Evolutionary conservation across 2,329 filamentous ascomycete species (phyloP), one percentile per base, ranked within the genome.

Genomic region (Colletotrichum cuscutae): DNA sequence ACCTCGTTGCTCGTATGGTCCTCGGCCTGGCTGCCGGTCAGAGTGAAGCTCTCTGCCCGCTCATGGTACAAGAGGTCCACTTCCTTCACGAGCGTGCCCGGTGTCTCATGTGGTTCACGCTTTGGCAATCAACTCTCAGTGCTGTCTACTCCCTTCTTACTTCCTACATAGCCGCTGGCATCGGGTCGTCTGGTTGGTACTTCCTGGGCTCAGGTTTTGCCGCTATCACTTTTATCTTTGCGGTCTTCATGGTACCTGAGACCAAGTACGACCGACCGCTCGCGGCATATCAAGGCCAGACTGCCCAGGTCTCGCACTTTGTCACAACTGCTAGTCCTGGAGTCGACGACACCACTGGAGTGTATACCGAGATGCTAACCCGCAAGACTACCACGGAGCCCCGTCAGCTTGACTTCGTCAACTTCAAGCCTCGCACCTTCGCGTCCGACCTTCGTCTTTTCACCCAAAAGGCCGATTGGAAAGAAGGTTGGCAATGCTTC

Each of bases 171-270:
- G 83, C 84, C 3, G 81, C 76, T 0, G 81, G 79, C 0, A 83
- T 86, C 7, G 83, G 82, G 0, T 80, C 83, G 0, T 72, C 78
- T 3, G 82, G 84, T 57, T 86, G 85, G 85, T 86, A 86, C 56
- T 79, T 80, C 1, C 77, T 86, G 5, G 84, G 83, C 1, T 81
- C 79, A 4, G 79, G 79, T 1, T 73, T 86, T 1, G 75, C 78
- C 1, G 83, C 77, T 4, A 71, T 80, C 0, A 78, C 81, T 5
- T 77, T 83, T 2, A 19, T 85, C 15, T 61, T 82, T 1, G 80
- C 82, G 1, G 72, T 85, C 13, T 78, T 84, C 71, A 80, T 83
- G 42, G 78, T 86, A 0, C 84, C 84, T 0, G 84, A 86, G 76
- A 84, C 83, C 1, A 82, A 83, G 62, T 86, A 86, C 66, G 74